phyloP scores from a whole-genome alignment of 345 rosid species.

The Theobroma cacao region DNA sequence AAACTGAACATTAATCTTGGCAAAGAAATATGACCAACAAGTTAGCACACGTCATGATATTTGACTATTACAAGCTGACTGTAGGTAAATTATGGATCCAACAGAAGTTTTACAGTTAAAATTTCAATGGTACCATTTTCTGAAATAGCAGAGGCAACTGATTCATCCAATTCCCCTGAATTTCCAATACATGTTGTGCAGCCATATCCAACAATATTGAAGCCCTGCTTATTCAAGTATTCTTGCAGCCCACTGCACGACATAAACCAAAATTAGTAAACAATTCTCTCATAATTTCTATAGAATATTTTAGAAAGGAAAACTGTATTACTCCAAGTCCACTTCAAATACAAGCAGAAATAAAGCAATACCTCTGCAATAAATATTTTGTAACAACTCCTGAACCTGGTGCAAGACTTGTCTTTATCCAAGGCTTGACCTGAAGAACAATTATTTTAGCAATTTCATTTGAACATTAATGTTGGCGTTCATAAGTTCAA shows the following conservation, averaged over 20 bases:
- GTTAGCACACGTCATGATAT: background rate
- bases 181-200: slow-evolving; percentile 99
- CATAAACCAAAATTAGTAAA: slow-evolving; percentile 5
- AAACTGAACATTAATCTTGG: slow-evolving; percentile 1
- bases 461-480: slow-evolving; percentile 6
- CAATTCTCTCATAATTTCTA: background rate
- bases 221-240: slow-evolving; percentile 86
- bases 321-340: background rate
- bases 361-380: slow-evolving; percentile 51
- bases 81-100: background rate
- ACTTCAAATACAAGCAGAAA: background rate
- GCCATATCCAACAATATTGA: slow-evolving; percentile 94
- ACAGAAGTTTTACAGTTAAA: background rate
- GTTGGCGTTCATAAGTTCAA: background rate
- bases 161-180: slow-evolving; percentile 92
- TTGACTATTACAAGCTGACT: background rate
- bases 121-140: slow-evolving; percentile 69
- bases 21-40: background rate
- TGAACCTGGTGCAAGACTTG: slow-evolving; percentile 99
- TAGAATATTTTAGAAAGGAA: background rate
- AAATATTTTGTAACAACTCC: slow-evolving; percentile 98
- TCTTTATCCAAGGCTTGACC: slow-evolving; percentile 98
- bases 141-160: slow-evolving; percentile 89
- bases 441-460: slow-evolving; percentile 28
- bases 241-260: slow-evolving; percentile 84